Percentiles rank a stretch among this genome's conserved stretches.
Evolutionary conservation across 352 stramenopile genomes (phyloP).

Genomic region (Phytopythium chamaehyphon): DNA sequence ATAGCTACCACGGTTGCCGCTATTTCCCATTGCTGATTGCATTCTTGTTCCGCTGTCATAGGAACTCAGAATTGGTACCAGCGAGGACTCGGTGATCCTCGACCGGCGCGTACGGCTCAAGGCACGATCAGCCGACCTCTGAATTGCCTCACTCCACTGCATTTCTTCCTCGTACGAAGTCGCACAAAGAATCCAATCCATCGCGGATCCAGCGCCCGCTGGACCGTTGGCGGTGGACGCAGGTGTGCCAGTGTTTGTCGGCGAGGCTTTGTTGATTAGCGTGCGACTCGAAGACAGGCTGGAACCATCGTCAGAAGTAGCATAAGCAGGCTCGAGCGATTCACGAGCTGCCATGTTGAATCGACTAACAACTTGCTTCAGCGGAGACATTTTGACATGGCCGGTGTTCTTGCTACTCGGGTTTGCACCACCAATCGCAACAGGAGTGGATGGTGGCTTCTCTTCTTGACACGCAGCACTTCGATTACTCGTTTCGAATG

Average conservation of each 20-base stretch:
- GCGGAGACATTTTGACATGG: constrained; percentile 50
- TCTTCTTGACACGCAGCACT: neutral
- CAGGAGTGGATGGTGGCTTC: constrained; percentile 3
- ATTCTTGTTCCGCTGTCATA: constrained; percentile 20
- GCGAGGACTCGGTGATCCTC: constrained; percentile 41
- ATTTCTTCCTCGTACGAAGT: constrained; percentile 58
- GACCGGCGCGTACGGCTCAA: constrained; percentile 55
- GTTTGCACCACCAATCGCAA: neutral
- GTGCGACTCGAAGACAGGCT: constrained; percentile 6
- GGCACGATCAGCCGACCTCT: constrained; percentile 67
- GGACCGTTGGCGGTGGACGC: neutral
- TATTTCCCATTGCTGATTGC: neutral
- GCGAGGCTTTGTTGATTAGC: neutral
- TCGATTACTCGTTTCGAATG: constrained; percentile 1
- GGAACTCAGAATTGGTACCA: constrained; percentile 31
- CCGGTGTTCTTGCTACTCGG: constrained; percentile 8
- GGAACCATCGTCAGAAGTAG: constrained; percentile 2
- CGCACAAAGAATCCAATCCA: constrained; percentile 72
- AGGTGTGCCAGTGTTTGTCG: neutral
- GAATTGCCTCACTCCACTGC: constrained; percentile 59
- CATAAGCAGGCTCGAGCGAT: constrained; percentile 1
- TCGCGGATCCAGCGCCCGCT: neutral
- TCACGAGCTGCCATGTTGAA: constrained; percentile 42
- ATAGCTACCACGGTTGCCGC: constrained; percentile 4
- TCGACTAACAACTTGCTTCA: constrained; percentile 56